phyloP scores from a whole-genome alignment of 2,329 filamentous ascomycete genomes.

The Piedraia hortae region DNA sequence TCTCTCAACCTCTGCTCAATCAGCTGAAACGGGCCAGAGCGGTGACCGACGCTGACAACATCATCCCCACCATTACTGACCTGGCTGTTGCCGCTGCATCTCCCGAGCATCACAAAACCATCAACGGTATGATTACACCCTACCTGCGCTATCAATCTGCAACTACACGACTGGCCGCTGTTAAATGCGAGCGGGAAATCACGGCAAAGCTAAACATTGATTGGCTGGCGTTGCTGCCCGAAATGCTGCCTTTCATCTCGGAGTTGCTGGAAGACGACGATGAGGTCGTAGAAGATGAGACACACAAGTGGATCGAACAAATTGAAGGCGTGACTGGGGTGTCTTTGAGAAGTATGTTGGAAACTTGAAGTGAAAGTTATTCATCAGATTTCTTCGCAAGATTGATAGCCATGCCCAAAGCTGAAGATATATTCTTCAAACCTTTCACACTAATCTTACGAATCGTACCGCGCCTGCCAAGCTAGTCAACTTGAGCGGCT shows the following conservation, averaged over 20 bases:
- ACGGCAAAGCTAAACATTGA: conserved; percentile 69
- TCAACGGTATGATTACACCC: conserved; percentile 54
- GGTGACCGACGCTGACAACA: conserved; percentile 13
- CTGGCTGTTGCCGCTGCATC: conserved; percentile 59
- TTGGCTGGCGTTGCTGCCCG: conserved; percentile 69
- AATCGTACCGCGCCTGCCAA: too few species aligned
- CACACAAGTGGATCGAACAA: conserved; percentile 63
- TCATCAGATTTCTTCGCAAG: too few species aligned
- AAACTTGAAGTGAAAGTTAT: too few species aligned
- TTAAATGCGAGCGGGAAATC: conserved; percentile 42
- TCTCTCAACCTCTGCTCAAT: conserved; percentile 39
- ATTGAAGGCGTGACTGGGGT: conserved; percentile 71
- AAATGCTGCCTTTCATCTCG: conserved; percentile 90
- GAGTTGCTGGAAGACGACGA: conserved; percentile 93
- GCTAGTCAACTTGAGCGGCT: too few species aligned
- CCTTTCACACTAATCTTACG: too few species aligned
- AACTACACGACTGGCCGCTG: conserved; percentile 49
- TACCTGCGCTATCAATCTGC: conserved; percentile 48
- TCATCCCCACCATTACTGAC: conserved; percentile 52
- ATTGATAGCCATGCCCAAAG: too few species aligned
- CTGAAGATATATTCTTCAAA: too few species aligned
- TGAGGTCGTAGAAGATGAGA: conserved; percentile 72
- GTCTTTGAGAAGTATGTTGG: conserved; percentile 77
- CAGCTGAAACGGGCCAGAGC: conserved; percentile 26
- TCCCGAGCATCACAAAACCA: conserved; percentile 66